phyloP scores from a whole-genome alignment of 202 grass and related monocot species.

The Carex sylvatica region DNA sequence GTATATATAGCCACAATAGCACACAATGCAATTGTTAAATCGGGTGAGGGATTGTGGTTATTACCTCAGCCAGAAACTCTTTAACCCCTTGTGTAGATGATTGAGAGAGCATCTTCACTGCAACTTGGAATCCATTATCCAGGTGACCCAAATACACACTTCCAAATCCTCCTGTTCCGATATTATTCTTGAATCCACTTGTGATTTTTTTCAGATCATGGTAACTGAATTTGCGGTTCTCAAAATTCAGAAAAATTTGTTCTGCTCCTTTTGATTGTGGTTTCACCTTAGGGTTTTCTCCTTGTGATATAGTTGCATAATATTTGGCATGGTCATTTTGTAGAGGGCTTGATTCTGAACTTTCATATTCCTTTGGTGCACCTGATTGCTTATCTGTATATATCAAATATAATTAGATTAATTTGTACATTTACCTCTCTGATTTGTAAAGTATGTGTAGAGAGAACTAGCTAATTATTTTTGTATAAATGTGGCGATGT shows the following conservation, averaged over 20 bases:
- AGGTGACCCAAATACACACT: constrained; percentile 38
- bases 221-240: constrained; percentile 40
- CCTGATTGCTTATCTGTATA: not conserved
- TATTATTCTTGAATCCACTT: constrained; percentile 30
- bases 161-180: constrained; percentile 53
- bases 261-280: not conserved
- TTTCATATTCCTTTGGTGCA: not conserved
- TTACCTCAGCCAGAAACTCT: constrained; percentile 58
- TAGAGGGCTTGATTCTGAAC: not conserved
- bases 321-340: not conserved
- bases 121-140: constrained; percentile 46
- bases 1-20: not conserved
- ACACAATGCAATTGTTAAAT: not conserved
- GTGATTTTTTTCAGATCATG: constrained; percentile 44
- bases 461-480: not conserved
- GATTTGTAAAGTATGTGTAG: not conserved
- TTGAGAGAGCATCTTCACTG: constrained; percentile 41
- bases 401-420: not conserved
- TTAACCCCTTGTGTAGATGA: constrained; percentile 45
- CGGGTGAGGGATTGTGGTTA: not conserved
- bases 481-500: not conserved
- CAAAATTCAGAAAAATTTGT: constrained; percentile 25
- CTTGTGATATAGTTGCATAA: not conserved
- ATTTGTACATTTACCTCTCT: not conserved
- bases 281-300: not conserved